A percentile compares a stretch with the other conserved stretches of the same genome.
These are phyloP conservation scores for Penicillium nucicola DNA, from an alignment of 495 filamentous ascomycete species.

Conservation along the genomic window DNA sequence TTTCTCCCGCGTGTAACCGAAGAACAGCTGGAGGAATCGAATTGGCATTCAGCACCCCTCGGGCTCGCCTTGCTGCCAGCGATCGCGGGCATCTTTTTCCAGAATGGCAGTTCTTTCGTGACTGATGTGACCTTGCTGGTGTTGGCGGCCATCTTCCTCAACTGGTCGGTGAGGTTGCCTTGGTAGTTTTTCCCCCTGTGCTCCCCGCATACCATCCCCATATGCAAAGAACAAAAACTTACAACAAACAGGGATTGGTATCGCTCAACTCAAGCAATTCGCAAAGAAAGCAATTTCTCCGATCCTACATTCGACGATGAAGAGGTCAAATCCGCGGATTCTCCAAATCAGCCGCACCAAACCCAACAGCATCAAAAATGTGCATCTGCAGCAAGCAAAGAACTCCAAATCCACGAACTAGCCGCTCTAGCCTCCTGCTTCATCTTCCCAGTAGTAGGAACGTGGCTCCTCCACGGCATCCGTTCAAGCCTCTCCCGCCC, in stretches of 20 bases:
- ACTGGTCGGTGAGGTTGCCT: conserved; percentile 88
- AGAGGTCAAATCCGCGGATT: background rate
- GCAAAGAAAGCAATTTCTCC: conserved; percentile 44
- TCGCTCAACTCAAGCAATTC: conserved; percentile 66
- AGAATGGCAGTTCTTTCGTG: conserved; percentile 74
- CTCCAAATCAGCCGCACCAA: background rate
- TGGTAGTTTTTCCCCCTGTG: conserved; percentile 54
- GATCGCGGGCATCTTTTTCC: conserved; percentile 77
- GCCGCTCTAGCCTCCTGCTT: conserved; percentile 77
- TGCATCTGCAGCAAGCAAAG: conserved; percentile 42
- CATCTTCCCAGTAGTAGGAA: conserved; percentile 69
- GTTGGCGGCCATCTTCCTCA: conserved; percentile 79
- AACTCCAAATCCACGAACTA: conserved; percentile 73
- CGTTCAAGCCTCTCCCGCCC: conserved; percentile 73
- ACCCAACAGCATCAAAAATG: conserved; percentile 2
- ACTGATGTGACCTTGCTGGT: conserved; percentile 81
- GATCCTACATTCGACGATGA: conserved; percentile 21
- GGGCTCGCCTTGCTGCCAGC: conserved; percentile 82
- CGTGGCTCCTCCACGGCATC: conserved; percentile 75
- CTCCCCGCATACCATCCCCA: too few relatives aligned
- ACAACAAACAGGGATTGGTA: conserved; percentile 75
- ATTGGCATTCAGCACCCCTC: conserved; percentile 76
- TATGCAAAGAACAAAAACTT: background rate
- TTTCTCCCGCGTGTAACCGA: conserved; percentile 57
- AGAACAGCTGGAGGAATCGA: conserved; percentile 47